A percentile compares a stretch with the other conserved stretches of the same genome.
Conservation (phyloP, 2,329 filamentous ascomycete genomes). For the Venturia effusa region DNA sequence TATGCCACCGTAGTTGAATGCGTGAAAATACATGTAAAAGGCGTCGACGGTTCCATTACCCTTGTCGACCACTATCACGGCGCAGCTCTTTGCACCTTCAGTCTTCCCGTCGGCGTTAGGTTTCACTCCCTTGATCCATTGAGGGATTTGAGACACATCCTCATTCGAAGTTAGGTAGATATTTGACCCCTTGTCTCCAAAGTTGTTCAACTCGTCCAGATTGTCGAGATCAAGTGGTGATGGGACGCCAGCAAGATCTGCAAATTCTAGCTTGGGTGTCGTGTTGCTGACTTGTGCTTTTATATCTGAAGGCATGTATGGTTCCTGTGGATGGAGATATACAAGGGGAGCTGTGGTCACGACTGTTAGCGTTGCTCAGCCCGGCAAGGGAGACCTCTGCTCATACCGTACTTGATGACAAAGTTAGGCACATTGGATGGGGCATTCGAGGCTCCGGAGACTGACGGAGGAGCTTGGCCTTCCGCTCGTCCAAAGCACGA, state of each 20-base stretch:
- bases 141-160: constrained; percentile 29
- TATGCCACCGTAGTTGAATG: constrained; percentile 44
- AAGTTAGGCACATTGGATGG: constrained; percentile 10
- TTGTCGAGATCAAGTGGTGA: constrained; percentile 25
- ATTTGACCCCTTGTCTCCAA: constrained; percentile 18
- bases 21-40: constrained; percentile 55
- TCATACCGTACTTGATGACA: constrained; percentile 13
- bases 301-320: constrained; percentile 34
- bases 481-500: not conserved
- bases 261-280: constrained; percentile 27
- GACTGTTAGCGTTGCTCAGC: not conserved
- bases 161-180: constrained; percentile 36
- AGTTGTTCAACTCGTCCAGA: constrained; percentile 29
- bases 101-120: constrained; percentile 43
- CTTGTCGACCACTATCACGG: constrained; percentile 49
- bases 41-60: constrained; percentile 43
- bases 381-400: not conserved
- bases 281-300: constrained; percentile 30
- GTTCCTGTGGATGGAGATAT: constrained; percentile 32
- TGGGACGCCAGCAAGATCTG: constrained; percentile 14
- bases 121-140: constrained; percentile 39
- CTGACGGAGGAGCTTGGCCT: not conserved
- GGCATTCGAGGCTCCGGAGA: constrained; percentile 5
- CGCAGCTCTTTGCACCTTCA: constrained; percentile 36
- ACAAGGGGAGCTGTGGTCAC: constrained; percentile 29